Percentiles rank a stretch among this genome's conserved stretches.
phyloP scores from a whole-genome alignment of 2,329 filamentous ascomycete genomes.

The Ploettnerulaceae sp. region DNA sequence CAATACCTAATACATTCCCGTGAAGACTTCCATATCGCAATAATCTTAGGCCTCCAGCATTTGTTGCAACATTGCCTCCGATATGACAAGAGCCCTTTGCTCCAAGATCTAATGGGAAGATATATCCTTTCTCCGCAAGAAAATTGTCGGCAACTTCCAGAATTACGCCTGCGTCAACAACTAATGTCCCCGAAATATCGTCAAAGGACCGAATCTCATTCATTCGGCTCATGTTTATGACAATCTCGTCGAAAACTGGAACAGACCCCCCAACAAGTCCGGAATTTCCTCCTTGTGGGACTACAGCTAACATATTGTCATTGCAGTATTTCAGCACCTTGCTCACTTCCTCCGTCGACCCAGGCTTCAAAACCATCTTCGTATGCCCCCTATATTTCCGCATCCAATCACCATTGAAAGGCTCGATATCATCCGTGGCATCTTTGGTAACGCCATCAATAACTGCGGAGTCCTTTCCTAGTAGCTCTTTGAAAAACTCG shows the following conservation, averaged over 20 bases:
- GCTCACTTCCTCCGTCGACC: slow-evolving; percentile 82
- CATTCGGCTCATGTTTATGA: slow-evolving; percentile 87
- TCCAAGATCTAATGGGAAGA: slow-evolving; percentile 95
- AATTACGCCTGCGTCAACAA: slow-evolving; percentile 86
- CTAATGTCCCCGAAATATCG: slow-evolving; percentile 83
- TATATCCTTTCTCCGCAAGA: slow-evolving; percentile 74
- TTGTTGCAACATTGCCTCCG: slow-evolving; percentile 92
- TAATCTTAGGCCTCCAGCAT: slow-evolving; percentile 85
- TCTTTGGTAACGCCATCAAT: slow-evolving; percentile 77
- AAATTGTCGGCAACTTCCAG: slow-evolving; percentile 85
- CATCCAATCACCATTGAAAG: slow-evolving; percentile 99
- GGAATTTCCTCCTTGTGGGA: slow-evolving; percentile 95
- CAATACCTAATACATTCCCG: slow-evolving; percentile 85
- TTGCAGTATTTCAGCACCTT: slow-evolving; percentile 93
- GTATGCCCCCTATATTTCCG: slow-evolving; percentile 93
- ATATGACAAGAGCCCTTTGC: slow-evolving; percentile 97
- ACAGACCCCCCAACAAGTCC: slow-evolving; percentile 93
- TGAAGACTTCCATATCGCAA: slow-evolving; percentile 92
- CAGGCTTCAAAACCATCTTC: slow-evolving; percentile 80
- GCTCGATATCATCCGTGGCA: slow-evolving; percentile 74
- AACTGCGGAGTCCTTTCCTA: slow-evolving; percentile 73
- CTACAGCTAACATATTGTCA: slow-evolving; percentile 83
- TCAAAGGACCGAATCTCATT: slow-evolving; percentile 89
- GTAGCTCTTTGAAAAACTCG: slow-evolving; percentile 71
- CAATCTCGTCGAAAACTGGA: slow-evolving; percentile 96